phyloP scores from a whole-genome alignment of 1,284 basidiomycete species.

The Apiotrichum mycotoxinovorans region DNA sequence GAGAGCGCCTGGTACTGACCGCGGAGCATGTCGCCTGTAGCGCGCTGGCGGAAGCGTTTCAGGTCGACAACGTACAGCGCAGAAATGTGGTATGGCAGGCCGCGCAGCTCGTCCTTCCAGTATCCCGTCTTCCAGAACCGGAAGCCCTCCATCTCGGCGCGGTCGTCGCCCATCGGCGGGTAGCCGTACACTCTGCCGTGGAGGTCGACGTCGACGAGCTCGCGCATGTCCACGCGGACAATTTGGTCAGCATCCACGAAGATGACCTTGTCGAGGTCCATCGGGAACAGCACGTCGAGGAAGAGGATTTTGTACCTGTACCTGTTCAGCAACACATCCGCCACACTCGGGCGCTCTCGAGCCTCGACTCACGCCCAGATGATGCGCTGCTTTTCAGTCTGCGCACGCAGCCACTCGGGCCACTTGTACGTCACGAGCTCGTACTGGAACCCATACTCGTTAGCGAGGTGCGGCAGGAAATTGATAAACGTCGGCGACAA shows the following conservation, averaged over 20 bases:
- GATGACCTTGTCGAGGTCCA: constrained; percentile 96
- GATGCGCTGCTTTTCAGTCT: constrained; percentile 94
- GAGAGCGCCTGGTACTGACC: constrained; percentile 89
- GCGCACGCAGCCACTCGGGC: constrained; percentile 94
- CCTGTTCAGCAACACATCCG: constrained; percentile 22
- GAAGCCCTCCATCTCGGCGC: constrained; percentile 92
- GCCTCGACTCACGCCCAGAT: constrained; percentile 73
- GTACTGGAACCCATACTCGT: constrained; percentile 85
- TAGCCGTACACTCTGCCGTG: constrained; percentile 90
- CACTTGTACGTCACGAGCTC: constrained; percentile 98
- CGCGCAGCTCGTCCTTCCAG: constrained; percentile 80
- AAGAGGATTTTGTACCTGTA: constrained; percentile 93
- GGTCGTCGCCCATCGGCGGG: constrained; percentile 95
- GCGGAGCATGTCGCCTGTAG: constrained; percentile 68
- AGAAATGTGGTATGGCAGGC: constrained; percentile 78
- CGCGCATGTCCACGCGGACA: constrained; percentile 89
- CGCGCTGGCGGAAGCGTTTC: constrained; percentile 82
- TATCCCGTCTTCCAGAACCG: constrained; percentile 97
- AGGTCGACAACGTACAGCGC: constrained; percentile 95
- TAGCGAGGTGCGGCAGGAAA: constrained; percentile 88
- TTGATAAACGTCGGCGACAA: constrained; percentile 94
- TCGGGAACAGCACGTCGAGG: constrained; percentile 95
- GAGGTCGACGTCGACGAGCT: constrained; percentile 85
- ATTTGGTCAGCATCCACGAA: constrained; percentile 99
- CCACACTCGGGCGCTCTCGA: too few relatives aligned